Conservation (phyloP, 2,329 filamentous ascomycete genomes). For the Beauveria asiatica region DNA sequence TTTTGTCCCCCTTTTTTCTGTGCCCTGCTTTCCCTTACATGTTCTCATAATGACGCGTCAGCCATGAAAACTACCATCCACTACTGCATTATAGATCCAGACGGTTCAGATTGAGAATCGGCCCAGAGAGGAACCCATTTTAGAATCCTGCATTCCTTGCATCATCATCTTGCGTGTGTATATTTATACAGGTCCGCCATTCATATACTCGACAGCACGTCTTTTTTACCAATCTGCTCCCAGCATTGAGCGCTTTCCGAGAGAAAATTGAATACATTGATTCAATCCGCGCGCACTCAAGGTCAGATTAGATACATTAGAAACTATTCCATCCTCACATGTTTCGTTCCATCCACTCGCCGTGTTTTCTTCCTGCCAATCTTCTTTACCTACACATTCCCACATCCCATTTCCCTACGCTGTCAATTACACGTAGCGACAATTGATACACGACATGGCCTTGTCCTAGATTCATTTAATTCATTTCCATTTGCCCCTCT, state of each 20-base stretch:
- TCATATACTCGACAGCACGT: not conserved
- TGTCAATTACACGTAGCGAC: not conserved
- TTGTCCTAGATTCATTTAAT: slow-evolving; percentile 1
- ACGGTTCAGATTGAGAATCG: not conserved
- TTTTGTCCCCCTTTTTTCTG: not conserved
- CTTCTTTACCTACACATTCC: not conserved
- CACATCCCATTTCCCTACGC: not conserved
- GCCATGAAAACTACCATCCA: not conserved
- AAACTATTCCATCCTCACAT: not conserved
- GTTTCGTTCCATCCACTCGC: not conserved
- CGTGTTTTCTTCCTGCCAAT: not conserved
- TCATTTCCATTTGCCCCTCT: not conserved
- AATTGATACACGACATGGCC: not conserved
- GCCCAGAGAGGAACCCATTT: not conserved
- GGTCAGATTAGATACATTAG: not conserved
- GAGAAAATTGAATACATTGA: slow-evolving; percentile 9
- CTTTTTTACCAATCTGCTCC: not conserved
- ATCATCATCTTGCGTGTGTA: not conserved
- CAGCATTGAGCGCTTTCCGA: not conserved
- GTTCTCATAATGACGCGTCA: not conserved
- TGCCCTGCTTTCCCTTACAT: not conserved
- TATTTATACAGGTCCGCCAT: not conserved
- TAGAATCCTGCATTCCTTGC: not conserved
- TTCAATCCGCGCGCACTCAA: not conserved
- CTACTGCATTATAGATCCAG: not conserved